phyloP scores from a whole-genome alignment of 345 rosid species.

The Pugionium cornutum region DNA sequence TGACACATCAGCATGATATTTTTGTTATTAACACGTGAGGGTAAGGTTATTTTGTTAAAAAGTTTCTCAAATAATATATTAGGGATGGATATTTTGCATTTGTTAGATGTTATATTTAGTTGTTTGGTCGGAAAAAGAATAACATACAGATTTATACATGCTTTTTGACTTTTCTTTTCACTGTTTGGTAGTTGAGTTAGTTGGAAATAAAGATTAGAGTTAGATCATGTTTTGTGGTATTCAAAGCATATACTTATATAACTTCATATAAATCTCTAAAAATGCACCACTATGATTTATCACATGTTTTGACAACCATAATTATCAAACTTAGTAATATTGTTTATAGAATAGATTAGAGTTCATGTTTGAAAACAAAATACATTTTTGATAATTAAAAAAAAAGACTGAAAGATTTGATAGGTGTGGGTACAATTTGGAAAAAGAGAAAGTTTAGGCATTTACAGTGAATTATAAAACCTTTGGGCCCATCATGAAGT shows the following conservation, averaged over 20 bases:
- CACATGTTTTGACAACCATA: constrained; percentile 8
- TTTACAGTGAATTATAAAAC: neutral
- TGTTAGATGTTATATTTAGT: constrained; percentile 4
- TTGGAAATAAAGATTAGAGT: constrained; percentile 15
- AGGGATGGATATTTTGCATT: too few relatives aligned
- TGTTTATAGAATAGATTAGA: neutral
- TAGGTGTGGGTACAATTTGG: constrained; percentile 20
- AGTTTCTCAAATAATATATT: too few relatives aligned
- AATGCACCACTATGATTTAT: neutral
- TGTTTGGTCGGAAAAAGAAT: constrained; percentile 22
- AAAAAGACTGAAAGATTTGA: constrained; percentile 3
- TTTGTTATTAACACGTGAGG: too few relatives aligned
- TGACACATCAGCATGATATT: too few relatives aligned
- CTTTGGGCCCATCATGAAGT: constrained; percentile 26
- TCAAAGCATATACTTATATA: neutral
- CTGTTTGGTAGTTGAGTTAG: constrained; percentile 40
- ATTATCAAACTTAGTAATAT: neutral
- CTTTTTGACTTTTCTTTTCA: constrained; percentile 22
- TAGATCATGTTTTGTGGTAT: constrained; percentile 31
- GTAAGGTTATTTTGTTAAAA: too few relatives aligned
- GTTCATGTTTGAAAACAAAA: neutral
- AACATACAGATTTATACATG: neutral
- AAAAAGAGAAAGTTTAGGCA: constrained; percentile 9
- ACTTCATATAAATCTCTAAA: neutral
- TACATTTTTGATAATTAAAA: neutral